Conservation (phyloP, 495 filamentous ascomycete species). For the Neurospora tetrasperma region DNA sequence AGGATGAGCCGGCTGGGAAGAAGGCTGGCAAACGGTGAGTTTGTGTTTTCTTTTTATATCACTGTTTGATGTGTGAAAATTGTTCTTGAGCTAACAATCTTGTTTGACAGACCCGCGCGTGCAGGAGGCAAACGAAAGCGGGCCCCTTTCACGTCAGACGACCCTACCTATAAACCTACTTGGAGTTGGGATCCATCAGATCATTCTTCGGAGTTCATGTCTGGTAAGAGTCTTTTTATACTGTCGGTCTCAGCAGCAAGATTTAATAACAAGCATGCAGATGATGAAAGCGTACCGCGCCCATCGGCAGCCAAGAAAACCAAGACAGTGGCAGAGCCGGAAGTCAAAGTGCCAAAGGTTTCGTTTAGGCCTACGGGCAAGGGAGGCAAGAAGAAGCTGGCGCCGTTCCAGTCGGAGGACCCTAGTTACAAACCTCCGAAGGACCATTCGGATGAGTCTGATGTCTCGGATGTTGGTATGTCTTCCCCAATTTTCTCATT, state of each 20-base stretch:
- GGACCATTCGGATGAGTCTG: background rate
- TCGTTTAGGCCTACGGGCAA: background rate
- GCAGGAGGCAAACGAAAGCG: background rate
- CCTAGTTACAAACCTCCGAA: background rate
- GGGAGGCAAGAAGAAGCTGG: background rate
- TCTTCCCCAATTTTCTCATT: background rate
- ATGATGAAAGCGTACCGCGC: background rate
- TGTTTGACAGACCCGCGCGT: background rate
- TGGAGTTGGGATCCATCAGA: background rate
- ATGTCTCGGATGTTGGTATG: background rate
- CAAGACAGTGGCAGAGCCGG: background rate
- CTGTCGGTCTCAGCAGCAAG: background rate
- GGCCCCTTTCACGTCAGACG: background rate
- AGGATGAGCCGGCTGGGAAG: background rate
- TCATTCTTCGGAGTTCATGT: background rate
- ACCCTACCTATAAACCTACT: background rate
- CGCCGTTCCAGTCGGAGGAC: background rate
- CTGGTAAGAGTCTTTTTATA: background rate
- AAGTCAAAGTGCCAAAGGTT: background rate
- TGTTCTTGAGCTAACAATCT: background rate
- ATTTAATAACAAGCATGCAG: background rate
- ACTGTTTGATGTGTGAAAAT: background rate
- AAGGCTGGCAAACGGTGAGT: background rate
- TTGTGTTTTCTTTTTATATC: background rate
- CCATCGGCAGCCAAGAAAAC: background rate